phyloP scores from a whole-genome alignment of 2,329 filamentous ascomycete species.

The Pyrenochaeta sp. region DNA sequence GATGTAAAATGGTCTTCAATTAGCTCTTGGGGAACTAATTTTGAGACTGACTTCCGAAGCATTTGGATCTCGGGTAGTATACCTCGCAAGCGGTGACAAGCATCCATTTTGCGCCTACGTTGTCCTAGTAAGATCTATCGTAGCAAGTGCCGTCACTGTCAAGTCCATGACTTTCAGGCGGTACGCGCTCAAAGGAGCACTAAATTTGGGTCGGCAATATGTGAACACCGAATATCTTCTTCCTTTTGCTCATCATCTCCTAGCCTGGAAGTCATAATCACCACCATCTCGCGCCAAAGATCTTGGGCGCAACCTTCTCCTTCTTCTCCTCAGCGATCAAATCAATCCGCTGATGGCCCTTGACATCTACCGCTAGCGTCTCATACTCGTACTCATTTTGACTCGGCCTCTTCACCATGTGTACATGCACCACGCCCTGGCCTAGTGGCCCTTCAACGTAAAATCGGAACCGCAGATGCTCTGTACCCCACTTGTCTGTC shows the following conservation, averaged over 20 bases:
- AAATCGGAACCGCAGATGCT: conserved; percentile 87
- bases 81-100: no score
- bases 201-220: no score
- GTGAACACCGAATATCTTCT: no score
- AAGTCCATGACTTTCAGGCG: no score
- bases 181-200: no score
- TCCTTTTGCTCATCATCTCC: neutral
- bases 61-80: no score
- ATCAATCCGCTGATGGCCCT: conserved; percentile 64
- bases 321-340: conserved; percentile 39
- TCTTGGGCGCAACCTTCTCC: conserved; percentile 43
- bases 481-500: conserved; percentile 76
- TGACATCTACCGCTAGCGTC: conserved; percentile 81
- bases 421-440: conserved; percentile 76
- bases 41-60: no score
- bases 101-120: no score
- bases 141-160: no score
- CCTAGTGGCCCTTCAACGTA: conserved; percentile 80
- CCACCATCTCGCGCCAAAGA: conserved; percentile 50
- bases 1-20: no score
- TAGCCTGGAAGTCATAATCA: conserved; percentile 6
- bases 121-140: no score
- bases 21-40: no score
- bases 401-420: conserved; percentile 75
- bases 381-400: conserved; percentile 78